These are phyloP conservation scores for Beta vulgaris DNA, from an alignment of 148 eudicot species.

Conservation along the genomic window DNA sequence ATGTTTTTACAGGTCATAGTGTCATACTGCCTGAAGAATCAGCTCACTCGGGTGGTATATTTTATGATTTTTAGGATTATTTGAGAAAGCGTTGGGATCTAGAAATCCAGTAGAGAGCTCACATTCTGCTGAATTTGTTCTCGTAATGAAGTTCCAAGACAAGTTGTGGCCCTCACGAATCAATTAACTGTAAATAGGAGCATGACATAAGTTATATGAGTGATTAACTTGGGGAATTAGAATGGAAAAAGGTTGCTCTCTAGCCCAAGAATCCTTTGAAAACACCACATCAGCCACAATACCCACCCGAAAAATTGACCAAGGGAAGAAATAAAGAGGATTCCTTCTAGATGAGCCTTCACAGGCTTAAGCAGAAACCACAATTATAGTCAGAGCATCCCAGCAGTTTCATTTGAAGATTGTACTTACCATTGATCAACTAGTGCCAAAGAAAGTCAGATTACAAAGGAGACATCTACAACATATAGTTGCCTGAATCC, in stretches of 20 bases:
- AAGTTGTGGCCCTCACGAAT: no score
- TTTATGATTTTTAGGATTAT: not conserved
- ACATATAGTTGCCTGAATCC: not conserved
- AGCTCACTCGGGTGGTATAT: not conserved
- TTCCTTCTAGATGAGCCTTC: not conserved
- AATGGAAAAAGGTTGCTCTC: not conserved
- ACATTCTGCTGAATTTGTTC: no score
- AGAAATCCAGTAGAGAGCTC: no score
- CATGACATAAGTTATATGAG: no score
- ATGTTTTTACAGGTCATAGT: no score
- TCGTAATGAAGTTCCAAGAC: no score
- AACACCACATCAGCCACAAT: not conserved
- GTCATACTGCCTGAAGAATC: not conserved
- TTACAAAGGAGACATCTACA: not conserved
- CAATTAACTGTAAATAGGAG: no score
- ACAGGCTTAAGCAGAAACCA: not conserved
- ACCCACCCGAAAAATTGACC: not conserved
- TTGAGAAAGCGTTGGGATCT: not conserved
- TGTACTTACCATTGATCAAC: not conserved
- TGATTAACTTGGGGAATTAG: not conserved
- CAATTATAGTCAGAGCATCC: not conserved
- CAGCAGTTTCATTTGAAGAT: not conserved
- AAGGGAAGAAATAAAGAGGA: not conserved
- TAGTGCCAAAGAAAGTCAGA: not conserved
- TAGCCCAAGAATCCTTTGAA: not conserved